Percentiles rank a stretch among this genome's conserved stretches.
Conservation (phyloP, 2,329 filamentous ascomycete genomes). For the Cladosporium sp. region DNA sequence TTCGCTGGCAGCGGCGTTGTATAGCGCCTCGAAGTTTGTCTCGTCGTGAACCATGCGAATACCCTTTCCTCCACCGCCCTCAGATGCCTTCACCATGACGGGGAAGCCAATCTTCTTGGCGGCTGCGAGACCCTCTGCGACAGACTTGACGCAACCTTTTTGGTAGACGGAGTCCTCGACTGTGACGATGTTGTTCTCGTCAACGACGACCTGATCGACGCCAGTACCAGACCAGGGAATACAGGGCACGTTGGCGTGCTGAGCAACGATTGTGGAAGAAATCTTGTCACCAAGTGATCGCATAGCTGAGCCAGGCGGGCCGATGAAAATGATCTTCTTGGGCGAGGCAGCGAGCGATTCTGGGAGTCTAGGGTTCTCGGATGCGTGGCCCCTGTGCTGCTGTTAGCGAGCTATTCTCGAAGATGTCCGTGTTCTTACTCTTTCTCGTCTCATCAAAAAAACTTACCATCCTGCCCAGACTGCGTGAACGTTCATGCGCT, state of each 20-base stretch:
- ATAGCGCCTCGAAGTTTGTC: conserved; percentile 80
- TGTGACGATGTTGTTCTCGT: conserved; percentile 84
- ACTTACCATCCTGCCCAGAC: conserved; percentile 97
- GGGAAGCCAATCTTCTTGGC: conserved; percentile 94
- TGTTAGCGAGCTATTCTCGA: conserved; percentile 26
- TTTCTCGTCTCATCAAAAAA: conserved; percentile 6
- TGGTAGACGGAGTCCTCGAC: conserved; percentile 82
- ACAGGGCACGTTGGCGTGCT: conserved; percentile 92
- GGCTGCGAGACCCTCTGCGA: conserved; percentile 74
- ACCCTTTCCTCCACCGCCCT: conserved; percentile 98
- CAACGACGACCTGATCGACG: conserved; percentile 76
- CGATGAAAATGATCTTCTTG: conserved; percentile 99
- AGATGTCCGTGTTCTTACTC: conserved; percentile 3
- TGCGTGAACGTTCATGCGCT: conserved; percentile 97
- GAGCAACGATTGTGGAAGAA: conserved; percentile 97
- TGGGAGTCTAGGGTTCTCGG: conserved; percentile 96
- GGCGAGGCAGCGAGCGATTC: conserved; percentile 94
- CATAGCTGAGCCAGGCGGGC: conserved; percentile 96
- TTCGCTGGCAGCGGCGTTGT: conserved; percentile 94
- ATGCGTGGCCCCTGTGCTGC: conserved; percentile 81
- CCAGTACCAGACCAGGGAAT: conserved; percentile 99
- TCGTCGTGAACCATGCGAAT: conserved; percentile 91
- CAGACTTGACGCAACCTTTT: conserved; percentile 86
- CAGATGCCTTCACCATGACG: conserved; percentile 99
- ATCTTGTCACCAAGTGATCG: conserved; percentile 99